phyloP scores from a whole-genome alignment of 148 eudicot species.

The Rhododendron griersonianum region DNA sequence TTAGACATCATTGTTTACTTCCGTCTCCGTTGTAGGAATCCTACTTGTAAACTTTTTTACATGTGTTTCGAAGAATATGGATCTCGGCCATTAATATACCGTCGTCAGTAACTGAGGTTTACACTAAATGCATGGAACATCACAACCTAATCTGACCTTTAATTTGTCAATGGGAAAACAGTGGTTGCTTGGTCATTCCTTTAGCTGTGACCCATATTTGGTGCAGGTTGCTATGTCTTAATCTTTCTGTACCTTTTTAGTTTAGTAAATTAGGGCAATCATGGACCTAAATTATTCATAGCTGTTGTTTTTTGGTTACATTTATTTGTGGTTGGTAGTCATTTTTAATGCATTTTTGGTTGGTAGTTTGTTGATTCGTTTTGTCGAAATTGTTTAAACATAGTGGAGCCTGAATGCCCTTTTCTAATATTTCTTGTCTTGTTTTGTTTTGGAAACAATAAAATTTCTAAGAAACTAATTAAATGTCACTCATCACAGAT shows the following conservation, averaged over 20 bases:
- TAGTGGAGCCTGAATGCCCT: constrained; percentile 14
- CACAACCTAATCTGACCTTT: not conserved
- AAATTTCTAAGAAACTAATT: not conserved
- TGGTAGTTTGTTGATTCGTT: not conserved
- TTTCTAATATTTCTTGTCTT: not conserved
- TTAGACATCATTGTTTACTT: not conserved
- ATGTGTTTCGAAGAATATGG: not conserved
- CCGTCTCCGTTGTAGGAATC: not conserved
- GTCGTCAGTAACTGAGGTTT: not conserved
- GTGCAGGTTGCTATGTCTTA: constrained; percentile 1
- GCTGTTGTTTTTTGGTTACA: not conserved
- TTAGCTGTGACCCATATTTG: constrained; percentile 14
- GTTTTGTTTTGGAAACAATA: not conserved
- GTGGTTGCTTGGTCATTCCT: not conserved
- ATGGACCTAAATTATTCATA: not conserved
- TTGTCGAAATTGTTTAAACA: constrained; percentile 1
- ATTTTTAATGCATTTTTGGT: not conserved
- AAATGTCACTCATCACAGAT: not conserved
- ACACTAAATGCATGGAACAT: not conserved
- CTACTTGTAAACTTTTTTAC: not conserved
- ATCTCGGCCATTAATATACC: not conserved
- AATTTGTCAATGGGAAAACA: not conserved
- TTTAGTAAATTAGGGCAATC: constrained; percentile 2
- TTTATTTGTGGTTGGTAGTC: not conserved
- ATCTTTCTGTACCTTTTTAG: not conserved